Conservation (phyloP, 768 basidiomycete species). For the Paxillus ammoniavirescens region DNA sequence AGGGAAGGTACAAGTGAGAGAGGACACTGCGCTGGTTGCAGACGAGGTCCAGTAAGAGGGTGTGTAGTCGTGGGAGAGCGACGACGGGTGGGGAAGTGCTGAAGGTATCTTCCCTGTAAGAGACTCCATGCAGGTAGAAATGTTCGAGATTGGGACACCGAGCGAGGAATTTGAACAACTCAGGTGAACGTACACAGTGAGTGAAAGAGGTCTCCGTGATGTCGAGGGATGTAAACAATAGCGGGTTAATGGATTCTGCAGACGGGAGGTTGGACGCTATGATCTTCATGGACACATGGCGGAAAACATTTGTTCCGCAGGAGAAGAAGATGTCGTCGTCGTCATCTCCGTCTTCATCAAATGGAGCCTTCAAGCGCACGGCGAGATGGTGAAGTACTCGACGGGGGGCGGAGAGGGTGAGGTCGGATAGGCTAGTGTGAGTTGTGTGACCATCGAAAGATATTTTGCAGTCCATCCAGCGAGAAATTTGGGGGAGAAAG, state of each 20-base stretch:
- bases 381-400: slow-evolving; percentile 30
- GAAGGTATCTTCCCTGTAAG: slow-evolving; percentile 40
- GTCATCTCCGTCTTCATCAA: slow-evolving; percentile 16
- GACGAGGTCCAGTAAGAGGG: slow-evolving; percentile 54
- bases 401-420: slow-evolving; percentile 16
- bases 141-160: slow-evolving; percentile 61
- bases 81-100: slow-evolving; percentile 38
- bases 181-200: slow-evolving; percentile 42
- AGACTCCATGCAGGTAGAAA: slow-evolving; percentile 56
- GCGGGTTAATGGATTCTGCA: slow-evolving; percentile 39
- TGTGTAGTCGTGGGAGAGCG: slow-evolving; percentile 56
- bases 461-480: slow-evolving; percentile 57
- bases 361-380: slow-evolving; percentile 23
- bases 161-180: slow-evolving; percentile 58
- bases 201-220: slow-evolving; percentile 50
- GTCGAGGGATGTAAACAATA: slow-evolving; percentile 56
- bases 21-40: slow-evolving; percentile 65
- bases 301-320: slow-evolving; percentile 35
- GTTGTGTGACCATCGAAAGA: slow-evolving; percentile 32
- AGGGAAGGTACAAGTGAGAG: slow-evolving; percentile 61
- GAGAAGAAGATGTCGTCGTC: slow-evolving; percentile 29
- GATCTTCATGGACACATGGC: slow-evolving; percentile 47
- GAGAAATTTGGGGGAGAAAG: slow-evolving; percentile 50
- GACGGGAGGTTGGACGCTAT: slow-evolving; percentile 50
- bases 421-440: slow-evolving; percentile 29